Base-by-base conservation (phyloP, 257 asterid species). In the Linaria vulgaris region DNA sequence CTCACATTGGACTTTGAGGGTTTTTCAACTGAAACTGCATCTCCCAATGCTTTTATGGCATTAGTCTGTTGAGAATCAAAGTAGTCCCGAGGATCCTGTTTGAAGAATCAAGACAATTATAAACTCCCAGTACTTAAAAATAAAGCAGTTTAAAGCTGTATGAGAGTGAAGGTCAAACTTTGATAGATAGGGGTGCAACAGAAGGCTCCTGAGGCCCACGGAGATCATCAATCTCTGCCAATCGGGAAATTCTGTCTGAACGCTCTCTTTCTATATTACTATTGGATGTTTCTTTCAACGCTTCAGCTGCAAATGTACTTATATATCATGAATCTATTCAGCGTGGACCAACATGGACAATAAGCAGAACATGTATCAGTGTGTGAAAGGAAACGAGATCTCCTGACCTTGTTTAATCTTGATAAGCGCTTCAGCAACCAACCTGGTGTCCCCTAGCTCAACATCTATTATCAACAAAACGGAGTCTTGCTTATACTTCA, bases 11-110 rank as follows among this genome's bases (percentile, higher is more conserved):
- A 78, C 68, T 82, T 83, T 56, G 78, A 61, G 31, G 67, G 75
- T 70, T 76, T 79, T 66, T 76, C 79, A 59, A 82, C 85, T 61
- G 86, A 70, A 68, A 48, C 85, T 15, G 87, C 47, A 67, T 87
- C 99, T 39, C 90, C 95, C 63, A 80, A 67, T 67, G 91, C 76
- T 72, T 83, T 90, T 69, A 87, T 44, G 61, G 96, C 86, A 85
- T 85, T 89, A 53, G 87, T 86, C 68, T 94, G 94, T 71, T 90
- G 97, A 78, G 95, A 87, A 74, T 94, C 94, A 55, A 94, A 94
- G 80, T 94, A 94, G 78, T 94, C 99, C 56, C 95, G 85, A 8
- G 97, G 97, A 82, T 94, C 99, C 99, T 94, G 85, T 72, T 66
- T 68, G 69, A 63, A 48, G 59, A 74, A 63, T 64, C 19, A 47